Conservation (phyloP, 2,329 filamentous ascomycete genomes). For the Ophiostoma ips region DNA sequence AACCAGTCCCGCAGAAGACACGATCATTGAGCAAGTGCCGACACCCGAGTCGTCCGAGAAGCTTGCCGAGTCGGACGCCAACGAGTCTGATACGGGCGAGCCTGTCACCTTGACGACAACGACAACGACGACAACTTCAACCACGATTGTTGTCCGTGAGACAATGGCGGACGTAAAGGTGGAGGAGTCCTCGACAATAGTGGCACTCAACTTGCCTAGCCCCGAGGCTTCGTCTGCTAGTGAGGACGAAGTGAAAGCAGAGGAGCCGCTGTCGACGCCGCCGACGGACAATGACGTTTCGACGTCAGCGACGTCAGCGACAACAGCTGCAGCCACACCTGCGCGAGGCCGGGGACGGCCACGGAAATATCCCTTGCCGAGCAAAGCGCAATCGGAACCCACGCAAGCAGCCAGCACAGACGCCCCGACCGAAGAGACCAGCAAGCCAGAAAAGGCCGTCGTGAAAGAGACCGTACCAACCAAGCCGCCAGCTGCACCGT, state of each 20-base stretch:
- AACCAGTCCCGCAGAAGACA: conserved; percentile 4
- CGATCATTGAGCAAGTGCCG: conserved; percentile 7
- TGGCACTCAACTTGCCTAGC: conserved; percentile 1
- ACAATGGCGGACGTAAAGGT: conserved; percentile 1
- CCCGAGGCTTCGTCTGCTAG: conserved; percentile 7
- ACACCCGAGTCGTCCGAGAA: conserved; percentile 9
- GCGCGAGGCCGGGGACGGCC: not conserved
- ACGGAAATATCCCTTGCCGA: not conserved
- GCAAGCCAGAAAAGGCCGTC: not conserved
- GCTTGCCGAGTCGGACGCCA: not conserved
- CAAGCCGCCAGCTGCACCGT: not conserved
- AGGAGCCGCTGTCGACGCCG: not conserved
- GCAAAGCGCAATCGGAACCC: not conserved
- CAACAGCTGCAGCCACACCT: not conserved
- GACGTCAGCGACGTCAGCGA: not conserved
- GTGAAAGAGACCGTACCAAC: not conserved
- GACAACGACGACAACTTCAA: not conserved
- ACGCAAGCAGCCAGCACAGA: not conserved
- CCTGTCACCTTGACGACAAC: not conserved
- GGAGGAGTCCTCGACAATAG: not conserved
- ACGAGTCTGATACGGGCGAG: not conserved
- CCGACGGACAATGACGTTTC: not conserved
- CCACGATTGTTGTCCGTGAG: not conserved
- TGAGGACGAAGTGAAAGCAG: conserved; percentile 4
- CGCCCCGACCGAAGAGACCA: not conserved